Evolutionary conservation across 2,329 filamentous ascomycete genomes (phyloP).

Genomic region (Xylariaceae sp.): DNA sequence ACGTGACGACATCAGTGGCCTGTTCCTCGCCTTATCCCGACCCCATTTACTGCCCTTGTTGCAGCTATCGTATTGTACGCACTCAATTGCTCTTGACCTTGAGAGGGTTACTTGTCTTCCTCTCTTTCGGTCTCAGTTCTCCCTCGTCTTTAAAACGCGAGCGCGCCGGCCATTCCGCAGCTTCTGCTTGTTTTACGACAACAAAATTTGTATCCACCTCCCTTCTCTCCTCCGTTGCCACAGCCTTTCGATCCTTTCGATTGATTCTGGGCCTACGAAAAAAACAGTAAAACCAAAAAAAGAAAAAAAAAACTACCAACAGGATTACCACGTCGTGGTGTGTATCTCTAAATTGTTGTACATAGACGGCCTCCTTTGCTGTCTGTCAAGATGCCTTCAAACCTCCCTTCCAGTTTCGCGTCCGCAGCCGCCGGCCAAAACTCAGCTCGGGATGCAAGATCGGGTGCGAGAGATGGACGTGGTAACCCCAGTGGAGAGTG

Average conservation of each 20-base stretch:
- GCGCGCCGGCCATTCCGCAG: slow-evolving; percentile 5
- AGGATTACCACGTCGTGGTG: neutral
- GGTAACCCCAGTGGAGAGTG: slow-evolving; percentile 61
- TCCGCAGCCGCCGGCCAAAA: slow-evolving; percentile 75
- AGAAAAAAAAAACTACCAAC: neutral
- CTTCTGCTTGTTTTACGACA: slow-evolving; percentile 5
- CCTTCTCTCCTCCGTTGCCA: slow-evolving; percentile 3
- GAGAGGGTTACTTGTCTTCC: neutral
- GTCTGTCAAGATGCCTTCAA: slow-evolving; percentile 55
- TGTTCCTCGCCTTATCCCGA: neutral
- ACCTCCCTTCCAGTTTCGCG: slow-evolving; percentile 77
- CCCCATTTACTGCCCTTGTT: neutral
- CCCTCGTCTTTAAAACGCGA: slow-evolving; percentile 1
- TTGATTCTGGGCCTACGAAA: slow-evolving; percentile 11
- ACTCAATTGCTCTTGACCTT: neutral
- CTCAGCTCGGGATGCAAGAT: slow-evolving; percentile 53
- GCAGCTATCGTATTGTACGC: neutral
- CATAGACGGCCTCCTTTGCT: slow-evolving; percentile 5
- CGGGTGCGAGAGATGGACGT: slow-evolving; percentile 53
- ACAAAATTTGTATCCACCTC: neutral
- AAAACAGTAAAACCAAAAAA: neutral
- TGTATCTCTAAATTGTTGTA: slow-evolving; percentile 7
- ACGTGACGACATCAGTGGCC: slow-evolving; percentile 4
- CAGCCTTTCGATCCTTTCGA: slow-evolving; percentile 6
- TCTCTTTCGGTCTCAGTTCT: neutral